Evolutionary conservation across 164 flowering plant species (phyloP).

Genomic region (Tinospora cordifolia): DNA sequence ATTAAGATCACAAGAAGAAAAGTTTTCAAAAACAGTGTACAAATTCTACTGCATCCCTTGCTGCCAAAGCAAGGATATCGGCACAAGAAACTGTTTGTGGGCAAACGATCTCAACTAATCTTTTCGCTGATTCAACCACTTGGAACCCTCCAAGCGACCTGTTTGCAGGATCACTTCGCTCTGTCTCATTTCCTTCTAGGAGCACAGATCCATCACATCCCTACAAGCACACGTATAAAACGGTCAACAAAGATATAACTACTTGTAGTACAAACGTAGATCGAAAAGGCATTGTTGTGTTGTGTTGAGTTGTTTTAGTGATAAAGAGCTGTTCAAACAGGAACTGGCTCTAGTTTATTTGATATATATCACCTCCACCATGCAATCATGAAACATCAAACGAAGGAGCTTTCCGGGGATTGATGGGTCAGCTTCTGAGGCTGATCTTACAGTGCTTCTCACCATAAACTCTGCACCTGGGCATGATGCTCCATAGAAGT

Average conservation of each 20-base stretch:
- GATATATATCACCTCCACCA: slow-evolving; percentile 55
- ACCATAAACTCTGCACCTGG: slow-evolving; percentile 64
- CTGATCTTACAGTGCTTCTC: slow-evolving; percentile 55
- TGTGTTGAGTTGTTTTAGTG: too few relatives aligned
- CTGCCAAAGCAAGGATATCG: slow-evolving; percentile 69
- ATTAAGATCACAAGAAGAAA: background rate
- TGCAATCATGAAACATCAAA: slow-evolving; percentile 75
- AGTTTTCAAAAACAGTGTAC: slow-evolving; percentile 24
- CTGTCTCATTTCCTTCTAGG: slow-evolving; percentile 54
- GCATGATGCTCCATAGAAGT: slow-evolving; percentile 57
- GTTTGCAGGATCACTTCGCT: slow-evolving; percentile 66
- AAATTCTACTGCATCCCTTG: slow-evolving; percentile 65
- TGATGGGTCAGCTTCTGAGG: slow-evolving; percentile 42
- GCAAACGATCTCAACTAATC: slow-evolving; percentile 55
- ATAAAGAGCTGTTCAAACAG: background rate
- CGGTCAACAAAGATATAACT: background rate
- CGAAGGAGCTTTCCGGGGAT: slow-evolving; percentile 75
- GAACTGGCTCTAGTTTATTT: background rate
- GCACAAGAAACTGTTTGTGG: slow-evolving; percentile 77
- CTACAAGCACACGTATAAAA: slow-evolving; percentile 22
- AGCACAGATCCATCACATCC: slow-evolving; percentile 86
- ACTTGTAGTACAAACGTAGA: too few relatives aligned
- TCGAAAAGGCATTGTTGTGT: too few relatives aligned
- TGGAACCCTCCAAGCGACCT: slow-evolving; percentile 61
- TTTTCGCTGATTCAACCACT: slow-evolving; percentile 59